Evolutionary conservation across 192 early-diverging fungal species (phyloP).

Genomic region (Gaertneriomyces semiglobifer): DNA sequence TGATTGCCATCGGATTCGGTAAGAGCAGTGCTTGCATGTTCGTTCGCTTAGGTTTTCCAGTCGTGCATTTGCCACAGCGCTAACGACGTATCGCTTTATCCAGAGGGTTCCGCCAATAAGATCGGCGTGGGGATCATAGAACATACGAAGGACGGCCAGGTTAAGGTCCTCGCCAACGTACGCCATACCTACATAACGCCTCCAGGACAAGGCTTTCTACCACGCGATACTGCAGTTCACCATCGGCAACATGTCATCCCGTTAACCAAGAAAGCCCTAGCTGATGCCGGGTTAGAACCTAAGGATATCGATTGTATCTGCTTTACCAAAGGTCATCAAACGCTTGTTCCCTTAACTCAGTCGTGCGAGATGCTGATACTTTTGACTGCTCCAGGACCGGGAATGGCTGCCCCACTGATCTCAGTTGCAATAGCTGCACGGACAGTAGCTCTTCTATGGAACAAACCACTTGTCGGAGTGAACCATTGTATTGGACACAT

Average conservation of each 20-base stretch:
- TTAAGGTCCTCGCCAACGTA: slow-evolving; percentile 80
- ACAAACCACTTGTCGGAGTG: slow-evolving; percentile 87
- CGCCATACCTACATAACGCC: slow-evolving; percentile 95
- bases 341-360: not conserved
- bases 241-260: slow-evolving; percentile 74
- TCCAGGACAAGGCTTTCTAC: slow-evolving; percentile 92
- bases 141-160: slow-evolving; percentile 54
- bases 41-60: not conserved
- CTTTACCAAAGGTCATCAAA: slow-evolving; percentile 77
- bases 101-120: slow-evolving; percentile 85
- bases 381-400: slow-evolving; percentile 64
- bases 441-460: slow-evolving; percentile 88
- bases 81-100: not conserved
- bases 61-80: not conserved
- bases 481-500: slow-evolving; percentile 99
- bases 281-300: slow-evolving; percentile 67
- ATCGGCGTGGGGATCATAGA: slow-evolving; percentile 91
- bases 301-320: slow-evolving; percentile 87
- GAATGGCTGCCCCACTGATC: slow-evolving; percentile 94
- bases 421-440: slow-evolving; percentile 90
- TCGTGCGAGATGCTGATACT: not conserved
- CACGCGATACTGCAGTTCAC: slow-evolving; percentile 89
- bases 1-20: slow-evolving; percentile 34
- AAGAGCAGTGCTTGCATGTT: not conserved
- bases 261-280: slow-evolving; percentile 73